Base-by-base conservation (phyloP, 2,329 filamentous ascomycete genomes). In the Cercospora sp. region DNA sequence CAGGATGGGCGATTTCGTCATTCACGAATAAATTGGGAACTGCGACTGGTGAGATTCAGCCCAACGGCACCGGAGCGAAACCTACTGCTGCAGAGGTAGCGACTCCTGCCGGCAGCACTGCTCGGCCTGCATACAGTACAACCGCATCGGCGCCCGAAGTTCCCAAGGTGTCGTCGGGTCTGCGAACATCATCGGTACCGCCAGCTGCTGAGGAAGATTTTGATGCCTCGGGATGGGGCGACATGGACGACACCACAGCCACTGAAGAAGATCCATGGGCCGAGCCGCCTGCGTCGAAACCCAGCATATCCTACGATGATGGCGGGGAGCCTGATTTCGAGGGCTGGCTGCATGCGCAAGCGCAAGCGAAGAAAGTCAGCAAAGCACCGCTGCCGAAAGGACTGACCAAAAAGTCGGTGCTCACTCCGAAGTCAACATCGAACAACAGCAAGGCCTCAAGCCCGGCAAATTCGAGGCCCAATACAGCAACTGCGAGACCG, bases 1-100 rank as follows among this genome's bases (percentile, higher is more conserved):
- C 95, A 1, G 95, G 95, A 12, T 99, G 95, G 95, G 95, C 95
- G 1, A 97, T 99, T 64, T 98, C 95, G 0, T 97, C 93, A 1
- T 99, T 99, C 78, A 98, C 95, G 1, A 98, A 98, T 80, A 97
- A 97, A 75, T 79, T 98, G 12, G 90, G 92, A 1, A 82, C 91
- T 0, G 93, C 93, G 0, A 91, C 91, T 8, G 95, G 95, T 18
- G 91, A 97, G 66, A 99, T 99, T 71, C 86, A 94, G 76, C 82
- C 88, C 12, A 78, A 85, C 18, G 80, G 83, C 63, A 84, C 85
- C 68, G 82, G 63, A 33, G 62, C 66, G 51, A 53, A 61, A 18
- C 63, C 72, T 16, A 60, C 66, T 23, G 57, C 68, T 26, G 68
- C 64, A 31, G 61, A 66, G 20, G 79, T 85, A 36, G 81, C 83